Conservation (phyloP, 73 alveolate species). For the Urostyla sp. region DNA sequence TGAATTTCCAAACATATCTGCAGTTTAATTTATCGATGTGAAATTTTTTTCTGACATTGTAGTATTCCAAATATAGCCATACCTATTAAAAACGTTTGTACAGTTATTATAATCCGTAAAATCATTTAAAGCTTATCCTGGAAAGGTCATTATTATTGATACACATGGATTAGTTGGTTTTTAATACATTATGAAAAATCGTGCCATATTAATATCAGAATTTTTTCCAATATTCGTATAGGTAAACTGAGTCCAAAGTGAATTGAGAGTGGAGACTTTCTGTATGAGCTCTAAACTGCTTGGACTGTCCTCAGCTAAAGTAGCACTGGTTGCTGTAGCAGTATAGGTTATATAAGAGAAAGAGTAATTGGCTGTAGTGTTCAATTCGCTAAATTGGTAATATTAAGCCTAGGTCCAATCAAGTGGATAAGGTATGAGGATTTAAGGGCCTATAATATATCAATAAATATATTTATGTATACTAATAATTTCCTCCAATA, state of each 20-base stretch:
- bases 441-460: constrained; percentile 13
- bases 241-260: constrained; percentile 26
- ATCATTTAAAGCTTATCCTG: too few relatives aligned
- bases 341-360: background rate
- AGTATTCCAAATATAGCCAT: constrained; percentile 1
- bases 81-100: background rate
- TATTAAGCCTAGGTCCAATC: too few relatives aligned
- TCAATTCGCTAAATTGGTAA: too few relatives aligned
- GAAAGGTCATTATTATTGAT: too few relatives aligned
- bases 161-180: too few relatives aligned
- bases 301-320: background rate
- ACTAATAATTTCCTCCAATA: constrained; percentile 16
- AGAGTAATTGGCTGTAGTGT: background rate
- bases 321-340: background rate
- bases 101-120: too few relatives aligned
- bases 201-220: constrained; percentile 45
- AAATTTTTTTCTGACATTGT: background rate
- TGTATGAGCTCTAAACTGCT: constrained; percentile 4
- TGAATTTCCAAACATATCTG: constrained; percentile 27
- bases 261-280: constrained; percentile 4
- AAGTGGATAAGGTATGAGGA: constrained; percentile 35
- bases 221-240: constrained; percentile 34
- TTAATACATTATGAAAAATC: constrained; percentile 40
- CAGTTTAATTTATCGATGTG: background rate
- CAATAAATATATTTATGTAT: background rate